Evolutionary conservation across 208 protist genomes (phyloP).

Genomic region (Trypanosoma boissoni): DNA sequence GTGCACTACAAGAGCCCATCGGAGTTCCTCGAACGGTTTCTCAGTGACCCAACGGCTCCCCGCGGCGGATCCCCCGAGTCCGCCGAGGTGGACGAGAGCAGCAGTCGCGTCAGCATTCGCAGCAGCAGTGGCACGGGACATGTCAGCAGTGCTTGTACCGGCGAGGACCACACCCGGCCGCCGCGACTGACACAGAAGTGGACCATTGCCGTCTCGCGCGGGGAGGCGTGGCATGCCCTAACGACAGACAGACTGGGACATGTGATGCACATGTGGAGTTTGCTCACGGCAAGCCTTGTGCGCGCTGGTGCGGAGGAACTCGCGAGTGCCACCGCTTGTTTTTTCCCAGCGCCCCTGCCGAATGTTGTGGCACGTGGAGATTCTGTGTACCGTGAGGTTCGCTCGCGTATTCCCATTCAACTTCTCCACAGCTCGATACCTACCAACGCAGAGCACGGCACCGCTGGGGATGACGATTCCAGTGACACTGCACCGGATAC

Average conservation of each 20-base stretch:
- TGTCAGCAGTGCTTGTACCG: not conserved
- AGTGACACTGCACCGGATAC: not conserved
- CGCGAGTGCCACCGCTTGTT: not conserved
- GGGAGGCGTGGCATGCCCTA: slow-evolving; percentile 5
- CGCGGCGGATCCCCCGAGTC: not conserved
- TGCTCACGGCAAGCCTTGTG: too few relatives aligned
- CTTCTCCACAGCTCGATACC: not conserved
- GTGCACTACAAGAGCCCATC: too few relatives aligned
- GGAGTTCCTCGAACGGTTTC: too few relatives aligned
- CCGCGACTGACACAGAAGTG: slow-evolving; percentile 13
- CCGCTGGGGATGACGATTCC: not conserved
- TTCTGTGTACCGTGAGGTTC: slow-evolving; percentile 15
- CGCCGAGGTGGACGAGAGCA: too few relatives aligned
- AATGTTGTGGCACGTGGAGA: slow-evolving; percentile 8
- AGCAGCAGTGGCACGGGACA: too few relatives aligned
- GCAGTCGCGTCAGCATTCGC: too few relatives aligned
- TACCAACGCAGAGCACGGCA: not conserved
- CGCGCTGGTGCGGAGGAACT: too few relatives aligned
- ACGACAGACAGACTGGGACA: slow-evolving; percentile 16
- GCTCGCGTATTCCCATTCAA: slow-evolving; percentile 21
- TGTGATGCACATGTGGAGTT: slow-evolving; percentile 22
- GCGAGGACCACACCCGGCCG: too few relatives aligned
- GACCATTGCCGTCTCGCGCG: slow-evolving; percentile 8
- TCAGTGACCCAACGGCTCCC: not conserved
- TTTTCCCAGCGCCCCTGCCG: slow-evolving; percentile 19